These are phyloP conservation scores for Raphanus hybrid DNA, from an alignment of 441 rosid species.

Conservation along the genomic window DNA sequence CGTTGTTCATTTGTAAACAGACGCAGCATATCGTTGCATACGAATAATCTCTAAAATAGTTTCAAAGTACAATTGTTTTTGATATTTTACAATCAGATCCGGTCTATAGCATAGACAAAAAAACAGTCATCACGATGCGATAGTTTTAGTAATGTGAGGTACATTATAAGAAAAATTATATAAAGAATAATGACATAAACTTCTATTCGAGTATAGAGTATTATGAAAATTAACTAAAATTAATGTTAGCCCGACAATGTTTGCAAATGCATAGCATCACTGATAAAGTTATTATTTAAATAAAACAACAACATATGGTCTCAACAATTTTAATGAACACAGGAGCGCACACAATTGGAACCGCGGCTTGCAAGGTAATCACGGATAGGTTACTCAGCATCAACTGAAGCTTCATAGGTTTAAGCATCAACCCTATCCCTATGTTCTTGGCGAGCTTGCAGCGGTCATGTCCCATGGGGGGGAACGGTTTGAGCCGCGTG, in stretches of 20 bases:
- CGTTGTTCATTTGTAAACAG: background rate
- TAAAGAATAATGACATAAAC: too few relatives aligned
- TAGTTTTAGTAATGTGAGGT: too few relatives aligned
- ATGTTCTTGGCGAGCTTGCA: background rate
- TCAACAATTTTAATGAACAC: background rate
- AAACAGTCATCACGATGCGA: too few relatives aligned
- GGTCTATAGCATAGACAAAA: background rate
- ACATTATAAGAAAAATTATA: too few relatives aligned
- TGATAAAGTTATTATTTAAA: too few relatives aligned
- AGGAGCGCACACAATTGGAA: background rate
- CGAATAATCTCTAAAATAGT: background rate
- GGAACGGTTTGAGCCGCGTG: constrained; percentile 21
- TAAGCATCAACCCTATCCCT: background rate
- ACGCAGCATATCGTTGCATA: background rate
- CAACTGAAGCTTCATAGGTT: background rate
- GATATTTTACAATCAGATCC: background rate
- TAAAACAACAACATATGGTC: background rate
- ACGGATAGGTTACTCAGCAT: background rate
- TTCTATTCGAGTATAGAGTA: too few relatives aligned
- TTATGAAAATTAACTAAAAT: too few relatives aligned
- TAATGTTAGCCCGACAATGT: too few relatives aligned
- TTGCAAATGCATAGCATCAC: too few relatives aligned
- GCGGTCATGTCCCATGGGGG: background rate
- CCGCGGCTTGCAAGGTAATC: background rate
- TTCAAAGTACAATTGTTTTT: too few relatives aligned